Conservation (phyloP, 2,329 filamentous ascomycete genomes). For the Pseudopyricularia javanii region DNA sequence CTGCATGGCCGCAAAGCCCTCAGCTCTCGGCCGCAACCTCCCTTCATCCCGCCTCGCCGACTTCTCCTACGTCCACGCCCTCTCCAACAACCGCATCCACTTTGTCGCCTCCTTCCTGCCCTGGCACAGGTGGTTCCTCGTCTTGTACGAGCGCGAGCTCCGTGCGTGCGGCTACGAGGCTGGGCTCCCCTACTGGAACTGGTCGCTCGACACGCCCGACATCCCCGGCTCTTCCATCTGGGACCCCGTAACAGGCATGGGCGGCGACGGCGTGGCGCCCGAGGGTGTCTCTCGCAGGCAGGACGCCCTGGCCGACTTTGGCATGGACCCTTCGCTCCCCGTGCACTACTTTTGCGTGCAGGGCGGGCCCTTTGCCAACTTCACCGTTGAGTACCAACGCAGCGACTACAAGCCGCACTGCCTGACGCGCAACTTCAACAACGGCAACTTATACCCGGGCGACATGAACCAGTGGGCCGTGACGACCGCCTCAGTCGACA, state of each 20-base stretch:
- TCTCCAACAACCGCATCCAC: constrained; percentile 1
- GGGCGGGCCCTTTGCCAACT: background rate
- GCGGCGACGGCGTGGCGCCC: background rate
- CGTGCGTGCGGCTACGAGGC: constrained; percentile 20
- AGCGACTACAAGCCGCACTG: constrained; percentile 11
- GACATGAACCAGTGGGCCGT: constrained; percentile 12
- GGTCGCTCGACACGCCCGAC: constrained; percentile 19
- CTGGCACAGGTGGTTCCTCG: constrained; percentile 26
- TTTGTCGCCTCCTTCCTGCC: constrained; percentile 19
- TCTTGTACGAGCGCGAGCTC: constrained; percentile 21
- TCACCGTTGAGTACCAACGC: background rate
- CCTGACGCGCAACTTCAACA: constrained; percentile 18
- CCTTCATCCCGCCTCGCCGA: constrained; percentile 22
- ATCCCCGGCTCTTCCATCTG: constrained; percentile 8
- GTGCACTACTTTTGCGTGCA: background rate
- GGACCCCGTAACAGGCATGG: background rate
- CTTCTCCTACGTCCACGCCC: constrained; percentile 16
- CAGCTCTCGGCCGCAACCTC: constrained; percentile 26
- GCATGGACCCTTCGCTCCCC: background rate
- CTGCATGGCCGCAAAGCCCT: constrained; percentile 22
- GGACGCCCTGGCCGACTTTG: background rate
- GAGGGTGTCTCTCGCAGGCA: background rate
- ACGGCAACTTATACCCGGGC: constrained; percentile 4
- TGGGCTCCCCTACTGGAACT: constrained; percentile 26
- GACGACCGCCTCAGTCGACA: constrained; percentile 16